These are phyloP conservation scores for Usnea hakonensis DNA, from an alignment of 495 filamentous ascomycete genomes.

Conservation along the genomic window DNA sequence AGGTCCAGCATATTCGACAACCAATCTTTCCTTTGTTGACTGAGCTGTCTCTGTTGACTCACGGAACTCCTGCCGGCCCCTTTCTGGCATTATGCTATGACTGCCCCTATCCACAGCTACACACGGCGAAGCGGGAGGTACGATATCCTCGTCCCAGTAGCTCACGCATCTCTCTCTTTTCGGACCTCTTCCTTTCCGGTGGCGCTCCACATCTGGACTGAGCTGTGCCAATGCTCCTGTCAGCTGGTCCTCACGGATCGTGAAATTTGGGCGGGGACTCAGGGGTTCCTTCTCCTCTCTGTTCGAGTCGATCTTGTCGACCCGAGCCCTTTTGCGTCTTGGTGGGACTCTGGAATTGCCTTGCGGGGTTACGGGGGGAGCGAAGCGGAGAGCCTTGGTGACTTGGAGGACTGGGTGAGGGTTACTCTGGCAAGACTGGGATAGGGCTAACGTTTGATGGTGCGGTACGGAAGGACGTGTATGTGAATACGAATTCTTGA, in stretches of 20 bases:
- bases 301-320: neutral
- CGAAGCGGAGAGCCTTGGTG: neutral
- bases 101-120: neutral
- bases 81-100: neutral
- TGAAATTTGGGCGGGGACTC: constrained; percentile 2
- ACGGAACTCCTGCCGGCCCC: constrained; percentile 2
- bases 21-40: constrained; percentile 7
- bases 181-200: constrained; percentile 19
- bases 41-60: constrained; percentile 5
- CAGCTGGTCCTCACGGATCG: constrained; percentile 13
- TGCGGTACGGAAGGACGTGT: neutral
- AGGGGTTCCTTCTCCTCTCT: neutral
- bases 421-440: neutral
- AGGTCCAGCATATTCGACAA: constrained; percentile 11
- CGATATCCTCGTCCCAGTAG: constrained; percentile 23
- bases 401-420: neutral
- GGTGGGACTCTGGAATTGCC: constrained; percentile 11
- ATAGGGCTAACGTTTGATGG: neutral
- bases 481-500: neutral
- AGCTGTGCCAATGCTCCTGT: constrained; percentile 10
- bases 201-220: constrained; percentile 19
- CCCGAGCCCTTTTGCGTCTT: constrained; percentile 10
- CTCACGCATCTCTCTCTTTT: constrained; percentile 22
- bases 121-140: neutral
- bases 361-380: constrained; percentile 8